Evolutionary conservation across 441 rosid species (phyloP).

Genomic region (Metrosideros polymorpha): DNA sequence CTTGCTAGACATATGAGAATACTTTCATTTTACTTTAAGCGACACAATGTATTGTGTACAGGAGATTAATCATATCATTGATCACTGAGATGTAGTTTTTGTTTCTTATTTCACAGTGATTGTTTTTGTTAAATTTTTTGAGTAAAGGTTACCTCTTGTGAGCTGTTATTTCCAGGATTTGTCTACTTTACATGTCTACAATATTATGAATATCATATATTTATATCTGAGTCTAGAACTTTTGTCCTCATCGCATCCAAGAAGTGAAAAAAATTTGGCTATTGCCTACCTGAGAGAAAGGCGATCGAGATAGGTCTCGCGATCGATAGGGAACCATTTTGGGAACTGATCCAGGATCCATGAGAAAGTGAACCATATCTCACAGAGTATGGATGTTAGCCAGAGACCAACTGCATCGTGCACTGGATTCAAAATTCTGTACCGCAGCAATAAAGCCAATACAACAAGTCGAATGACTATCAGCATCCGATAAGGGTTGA

Average conservation of each 20-base stretch:
- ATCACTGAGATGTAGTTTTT: background rate
- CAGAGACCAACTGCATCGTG: constrained; percentile 88
- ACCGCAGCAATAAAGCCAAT: constrained; percentile 62
- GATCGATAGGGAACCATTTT: constrained; percentile 88
- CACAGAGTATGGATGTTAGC: constrained; percentile 83
- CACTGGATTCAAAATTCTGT: constrained; percentile 75
- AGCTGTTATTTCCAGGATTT: background rate
- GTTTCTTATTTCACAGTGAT: background rate
- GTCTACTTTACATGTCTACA: background rate
- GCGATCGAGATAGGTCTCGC: constrained; percentile 85
- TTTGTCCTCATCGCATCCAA: background rate
- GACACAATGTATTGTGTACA: background rate
- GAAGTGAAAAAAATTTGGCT: background rate
- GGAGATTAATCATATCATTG: background rate
- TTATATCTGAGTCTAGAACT: background rate
- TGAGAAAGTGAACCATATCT: constrained; percentile 91
- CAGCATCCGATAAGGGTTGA: constrained; percentile 87
- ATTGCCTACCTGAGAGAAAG: constrained; percentile 62
- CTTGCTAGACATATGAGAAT: background rate
- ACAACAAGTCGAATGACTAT: constrained; percentile 77
- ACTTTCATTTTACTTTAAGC: background rate
- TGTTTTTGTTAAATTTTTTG: background rate
- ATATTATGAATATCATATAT: background rate
- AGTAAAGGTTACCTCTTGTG: background rate
- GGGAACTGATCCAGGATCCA: constrained; percentile 99